A percentile compares a stretch with the other conserved stretches of the same genome.
phyloP scores from a whole-genome alignment of 2,329 filamentous ascomycete species.

The Cryoendolithus antarcticus region DNA sequence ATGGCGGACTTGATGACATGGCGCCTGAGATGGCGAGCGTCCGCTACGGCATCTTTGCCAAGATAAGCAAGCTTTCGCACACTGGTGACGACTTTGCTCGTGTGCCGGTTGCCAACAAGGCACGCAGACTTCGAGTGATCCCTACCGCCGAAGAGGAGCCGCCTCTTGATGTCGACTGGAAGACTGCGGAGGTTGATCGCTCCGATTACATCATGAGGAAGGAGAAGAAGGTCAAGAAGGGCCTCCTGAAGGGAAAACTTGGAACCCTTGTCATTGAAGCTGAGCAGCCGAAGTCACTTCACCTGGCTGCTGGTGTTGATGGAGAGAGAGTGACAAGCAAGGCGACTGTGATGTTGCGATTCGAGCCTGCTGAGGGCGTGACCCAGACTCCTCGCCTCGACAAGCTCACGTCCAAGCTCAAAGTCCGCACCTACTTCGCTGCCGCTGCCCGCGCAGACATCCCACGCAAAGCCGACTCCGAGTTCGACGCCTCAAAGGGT shows the following conservation, averaged over 20 bases:
- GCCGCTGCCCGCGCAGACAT: constrained; percentile 38
- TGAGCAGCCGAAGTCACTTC: constrained; percentile 45
- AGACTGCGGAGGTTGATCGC: constrained; percentile 25
- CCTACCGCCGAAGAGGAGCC: constrained; percentile 48
- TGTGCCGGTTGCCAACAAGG: constrained; percentile 36
- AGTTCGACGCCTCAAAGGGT: constrained; percentile 37
- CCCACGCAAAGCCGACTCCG: constrained; percentile 31
- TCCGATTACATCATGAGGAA: constrained; percentile 40
- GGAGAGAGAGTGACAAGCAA: constrained; percentile 38
- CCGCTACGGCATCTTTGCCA: constrained; percentile 39
- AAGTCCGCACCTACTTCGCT: constrained; percentile 46
- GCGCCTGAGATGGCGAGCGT: constrained; percentile 51
- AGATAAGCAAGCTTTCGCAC: constrained; percentile 19
- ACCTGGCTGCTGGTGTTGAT: constrained; percentile 30
- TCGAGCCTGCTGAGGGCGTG: constrained; percentile 42
- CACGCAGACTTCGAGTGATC: constrained; percentile 46
- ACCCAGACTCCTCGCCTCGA: constrained; percentile 42
- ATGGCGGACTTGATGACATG: constrained; percentile 44
- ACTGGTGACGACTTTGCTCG: constrained; percentile 28
- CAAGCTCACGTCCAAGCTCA: constrained; percentile 42
- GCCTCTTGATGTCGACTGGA: constrained; percentile 39
- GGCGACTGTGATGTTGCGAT: constrained; percentile 45
- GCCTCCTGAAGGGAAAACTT: constrained; percentile 45
- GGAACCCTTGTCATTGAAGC: constrained; percentile 47
- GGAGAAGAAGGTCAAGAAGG: constrained; percentile 49